A percentile compares a stretch with the other conserved stretches of the same genome.
phyloP scores from a whole-genome alignment of 2,329 filamentous ascomycete genomes.

The Capronia americana region DNA sequence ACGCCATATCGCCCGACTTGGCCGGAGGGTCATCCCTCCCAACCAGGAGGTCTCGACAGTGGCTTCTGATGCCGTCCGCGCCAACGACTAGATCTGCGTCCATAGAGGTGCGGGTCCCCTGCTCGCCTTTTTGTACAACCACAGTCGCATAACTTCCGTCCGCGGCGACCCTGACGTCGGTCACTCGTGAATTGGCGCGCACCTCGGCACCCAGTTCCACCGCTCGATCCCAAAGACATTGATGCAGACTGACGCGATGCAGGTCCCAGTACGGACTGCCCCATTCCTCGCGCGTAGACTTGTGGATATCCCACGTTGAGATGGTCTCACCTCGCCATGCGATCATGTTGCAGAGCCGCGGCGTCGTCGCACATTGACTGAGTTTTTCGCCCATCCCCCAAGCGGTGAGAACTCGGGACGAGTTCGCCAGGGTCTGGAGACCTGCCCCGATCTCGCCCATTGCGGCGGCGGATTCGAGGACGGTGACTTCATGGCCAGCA shows the following conservation, averaged over 20 bases:
- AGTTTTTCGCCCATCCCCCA: constrained; percentile 24
- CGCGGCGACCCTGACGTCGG: constrained; percentile 29
- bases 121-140: constrained; percentile 44
- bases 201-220: constrained; percentile 49
- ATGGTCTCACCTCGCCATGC: constrained; percentile 39
- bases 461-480: constrained; percentile 45
- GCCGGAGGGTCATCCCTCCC: constrained; percentile 53
- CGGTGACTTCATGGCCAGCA: constrained; percentile 35
- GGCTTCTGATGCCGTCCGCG: constrained; percentile 56
- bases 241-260: constrained; percentile 59
- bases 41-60: constrained; percentile 53
- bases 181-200: constrained; percentile 40
- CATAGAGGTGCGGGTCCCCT: background rate
- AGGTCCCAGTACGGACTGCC: constrained; percentile 54
- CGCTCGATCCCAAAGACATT: constrained; percentile 51
- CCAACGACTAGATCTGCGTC: constrained; percentile 54
- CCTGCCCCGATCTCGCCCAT: constrained; percentile 41
- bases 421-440: constrained; percentile 48
- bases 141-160: constrained; percentile 41
- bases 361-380: constrained; percentile 42
- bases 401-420: constrained; percentile 30
- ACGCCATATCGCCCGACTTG: constrained; percentile 63
- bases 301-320: constrained; percentile 45
- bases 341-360: constrained; percentile 39
- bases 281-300: constrained; percentile 40